Evolutionary conservation across 1,284 basidiomycete species (phyloP), one percentile per base, ranked within the genome.

Genomic region (Coriolopsis trogii): DNA sequence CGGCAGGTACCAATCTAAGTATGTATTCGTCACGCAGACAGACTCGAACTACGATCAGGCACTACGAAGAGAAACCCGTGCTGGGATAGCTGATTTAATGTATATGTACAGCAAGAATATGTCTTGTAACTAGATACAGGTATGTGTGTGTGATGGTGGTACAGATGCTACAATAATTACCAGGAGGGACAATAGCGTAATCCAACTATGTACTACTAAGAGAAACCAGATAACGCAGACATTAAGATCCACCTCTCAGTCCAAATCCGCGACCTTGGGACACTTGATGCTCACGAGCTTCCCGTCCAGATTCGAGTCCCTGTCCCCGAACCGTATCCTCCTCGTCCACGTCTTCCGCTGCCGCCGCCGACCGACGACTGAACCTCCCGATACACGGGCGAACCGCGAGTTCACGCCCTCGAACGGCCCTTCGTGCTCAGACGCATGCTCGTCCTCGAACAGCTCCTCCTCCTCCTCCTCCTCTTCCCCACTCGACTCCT

Each of bases 261-360:
- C 33, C 16, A 25, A 20, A 37, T 60, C 60, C 33, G 42, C 62
- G 30, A 51, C 52, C 51, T 62, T 59, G 12, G 62, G 61, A 23
- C 63, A 64, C 53, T 56, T 56, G 48, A 67, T 49, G 56, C 63
- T 66, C 33, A 64, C 56, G 29, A 67, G 49, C 50, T 46, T 51
- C n/a, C 61, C 66, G 8, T 43, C 39, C 42, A 67, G 24, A 26
- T 55, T 39, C 36, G 62, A 46, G 43, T 41, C 41, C 31, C 51
- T 51, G 53, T 67, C 66, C 18, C 66, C 66, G 34, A 67, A 67
- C 48, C 48, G 45, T 25, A 65, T 49, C 28, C 46, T 50, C 41
- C 58, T 49, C 52, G 47, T 53, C 55, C 54, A 55, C 46, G 56
- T 53, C 55, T 50, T 63, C 29, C 46, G 61, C 53, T 38, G 49